phyloP scores from a whole-genome alignment of 1,284 basidiomycete genomes.

The Microbotryum saponariae region DNA sequence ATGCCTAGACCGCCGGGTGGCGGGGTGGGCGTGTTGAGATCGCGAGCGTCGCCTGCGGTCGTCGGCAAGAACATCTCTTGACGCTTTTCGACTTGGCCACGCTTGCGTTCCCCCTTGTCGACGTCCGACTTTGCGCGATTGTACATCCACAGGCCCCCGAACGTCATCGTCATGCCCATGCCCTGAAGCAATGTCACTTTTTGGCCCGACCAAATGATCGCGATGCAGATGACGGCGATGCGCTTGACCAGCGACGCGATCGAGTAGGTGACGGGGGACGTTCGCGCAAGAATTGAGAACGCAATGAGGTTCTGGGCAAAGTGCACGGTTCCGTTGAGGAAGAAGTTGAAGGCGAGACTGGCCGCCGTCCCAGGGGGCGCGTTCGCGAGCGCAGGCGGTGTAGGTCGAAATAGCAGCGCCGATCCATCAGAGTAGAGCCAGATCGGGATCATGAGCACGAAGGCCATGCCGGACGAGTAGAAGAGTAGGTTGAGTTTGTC shows the following conservation, averaged over 20 bases:
- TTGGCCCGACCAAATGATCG: constrained; percentile 95
- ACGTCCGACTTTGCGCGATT: constrained; percentile 88
- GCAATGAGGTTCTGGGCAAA: constrained; percentile 96
- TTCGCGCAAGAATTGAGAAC: constrained; percentile 88
- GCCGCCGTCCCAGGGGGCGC: constrained; percentile 11
- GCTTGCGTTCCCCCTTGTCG: constrained; percentile 81
- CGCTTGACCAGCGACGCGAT: constrained; percentile 97
- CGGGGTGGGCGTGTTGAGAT: too few relatives aligned
- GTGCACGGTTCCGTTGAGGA: constrained; percentile 90
- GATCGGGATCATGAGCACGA: constrained; percentile 86
- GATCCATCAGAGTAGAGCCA: constrained; percentile 82
- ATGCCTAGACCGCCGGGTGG: too few relatives aligned
- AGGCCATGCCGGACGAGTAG: constrained; percentile 90
- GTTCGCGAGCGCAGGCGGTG: constrained; percentile 37
- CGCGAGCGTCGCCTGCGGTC: constrained; percentile 41
- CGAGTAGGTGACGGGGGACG: constrained; percentile 96
- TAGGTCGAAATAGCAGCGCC: constrained; percentile 48
- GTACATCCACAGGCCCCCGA: constrained; percentile 88
- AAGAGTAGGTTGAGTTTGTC: constrained; percentile 96
- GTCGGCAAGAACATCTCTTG: constrained; percentile 63
- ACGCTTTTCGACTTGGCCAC: constrained; percentile 72
- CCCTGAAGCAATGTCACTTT: constrained; percentile 74
- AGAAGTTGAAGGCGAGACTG: constrained; percentile 56
- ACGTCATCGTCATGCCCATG: constrained; percentile 78
- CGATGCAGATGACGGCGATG: constrained; percentile 94